Base-by-base conservation (phyloP, 2,329 filamentous ascomycete species). In the Xylariaceae sp. region DNA sequence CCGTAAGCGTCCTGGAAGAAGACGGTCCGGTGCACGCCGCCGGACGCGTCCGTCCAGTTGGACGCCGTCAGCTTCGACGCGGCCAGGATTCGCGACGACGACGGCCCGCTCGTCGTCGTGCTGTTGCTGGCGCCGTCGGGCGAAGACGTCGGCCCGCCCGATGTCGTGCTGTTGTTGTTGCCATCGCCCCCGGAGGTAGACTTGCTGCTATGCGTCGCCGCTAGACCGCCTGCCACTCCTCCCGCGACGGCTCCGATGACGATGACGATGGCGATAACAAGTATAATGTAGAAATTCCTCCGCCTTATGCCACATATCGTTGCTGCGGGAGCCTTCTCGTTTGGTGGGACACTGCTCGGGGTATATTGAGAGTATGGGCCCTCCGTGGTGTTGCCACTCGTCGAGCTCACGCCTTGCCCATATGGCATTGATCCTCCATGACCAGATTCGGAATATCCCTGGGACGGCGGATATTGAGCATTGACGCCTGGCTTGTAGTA, bases 1-100 rank as follows among this genome's bases (percentile, higher is more conserved):
- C 34, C 42, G 30, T 38, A 37, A 1, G 39, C 30, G 27, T 53
- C 50, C 33, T 53, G 50, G 31, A 53, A 53, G 35, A 51, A 51
- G 28, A 53, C 44, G 13, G 36, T 42, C 19, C 49, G 32, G 19
- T 48, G 45, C 11, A 14, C 22, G 15, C 30, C 28, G 11, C 43
- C 46, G 13, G 41, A 26, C 4, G 40, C 26, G 17, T 51, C 47
- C 3, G 47, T 53, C 46, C 47, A 53, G 35, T 53, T 53, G 4
- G 49, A 43, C 6, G 49, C 42, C 3, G 49, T 37, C 11, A 53
- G 36, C 29, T 44, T 42, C 6, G 49, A 51, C 16, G 18, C 32
- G 4, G 16, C 29, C 12, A 51, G 40, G 6, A 35, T 17, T n/a
- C n/a, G n/a, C n/a, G n/a, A n/a, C n/a, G n/a, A n/a, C 24, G n/a